These are phyloP conservation scores for Acorus calamus DNA, from an alignment of 106 monocot genomes.

Conservation along the genomic window DNA sequence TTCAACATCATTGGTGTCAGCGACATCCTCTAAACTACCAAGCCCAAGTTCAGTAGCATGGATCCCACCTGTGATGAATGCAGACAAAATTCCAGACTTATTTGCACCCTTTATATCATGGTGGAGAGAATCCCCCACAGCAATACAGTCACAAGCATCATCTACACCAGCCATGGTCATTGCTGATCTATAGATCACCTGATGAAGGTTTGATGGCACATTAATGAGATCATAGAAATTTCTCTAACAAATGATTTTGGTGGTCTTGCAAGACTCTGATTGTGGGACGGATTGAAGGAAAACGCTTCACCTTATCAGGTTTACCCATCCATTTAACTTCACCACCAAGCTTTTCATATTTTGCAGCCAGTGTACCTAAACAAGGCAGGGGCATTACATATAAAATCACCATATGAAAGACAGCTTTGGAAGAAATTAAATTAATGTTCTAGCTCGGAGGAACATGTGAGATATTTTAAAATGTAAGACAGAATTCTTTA, in stretches of 20 bases:
- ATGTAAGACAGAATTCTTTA: neutral
- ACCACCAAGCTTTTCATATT: conserved; percentile 90
- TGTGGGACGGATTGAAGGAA: neutral
- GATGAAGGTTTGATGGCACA: neutral
- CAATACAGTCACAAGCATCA: conserved; percentile 41
- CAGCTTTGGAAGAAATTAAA: too few species aligned
- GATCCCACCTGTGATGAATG: conserved; percentile 71
- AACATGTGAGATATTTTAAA: too few species aligned
- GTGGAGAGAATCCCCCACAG: conserved; percentile 88
- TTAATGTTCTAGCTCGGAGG: too few species aligned
- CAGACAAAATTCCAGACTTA: conserved; percentile 51
- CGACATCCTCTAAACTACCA: conserved; percentile 36
- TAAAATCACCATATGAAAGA: too few species aligned
- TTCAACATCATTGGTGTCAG: conserved; percentile 25
- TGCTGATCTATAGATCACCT: conserved; percentile 83
- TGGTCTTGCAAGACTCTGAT: neutral
- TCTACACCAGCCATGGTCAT: conserved; percentile 62
- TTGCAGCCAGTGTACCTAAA: conserved; percentile 72
- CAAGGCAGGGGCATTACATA: too few species aligned
- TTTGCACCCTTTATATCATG: conserved; percentile 95
- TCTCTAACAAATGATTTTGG: neutral
- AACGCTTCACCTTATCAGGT: conserved; percentile 61
- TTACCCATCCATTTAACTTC: conserved; percentile 99
- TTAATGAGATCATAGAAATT: conserved; percentile 2
- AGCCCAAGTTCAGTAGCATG: conserved; percentile 82